These are phyloP conservation scores for Verbascum thapsus DNA, from an alignment of 257 asterid species.

Conservation along the genomic window DNA sequence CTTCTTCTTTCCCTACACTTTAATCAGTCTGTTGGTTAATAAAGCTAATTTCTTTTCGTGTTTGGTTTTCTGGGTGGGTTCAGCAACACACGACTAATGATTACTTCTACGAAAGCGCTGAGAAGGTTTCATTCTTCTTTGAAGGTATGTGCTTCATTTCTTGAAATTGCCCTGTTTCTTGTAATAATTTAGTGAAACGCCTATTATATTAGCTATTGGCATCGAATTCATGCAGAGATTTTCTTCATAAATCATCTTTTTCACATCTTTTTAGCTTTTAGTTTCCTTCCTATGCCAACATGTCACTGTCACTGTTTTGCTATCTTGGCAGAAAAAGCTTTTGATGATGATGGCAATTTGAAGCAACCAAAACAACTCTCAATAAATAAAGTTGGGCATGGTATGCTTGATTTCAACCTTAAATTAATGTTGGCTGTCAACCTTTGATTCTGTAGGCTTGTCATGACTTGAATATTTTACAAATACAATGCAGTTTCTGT, in stretches of 20 bases:
- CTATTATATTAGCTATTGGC: not conserved
- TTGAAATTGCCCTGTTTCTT: too few relatives aligned
- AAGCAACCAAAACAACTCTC: conserved; percentile 76
- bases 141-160: conserved; percentile 58
- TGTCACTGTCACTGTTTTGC: conserved; percentile 20
- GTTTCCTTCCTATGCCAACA: not conserved
- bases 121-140: conserved; percentile 88
- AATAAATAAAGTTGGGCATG: conserved; percentile 89
- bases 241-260: not conserved
- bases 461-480: not conserved
- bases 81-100: conserved; percentile 71
- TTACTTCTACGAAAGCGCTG: conserved; percentile 90
- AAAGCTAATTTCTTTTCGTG: conserved; percentile 9
- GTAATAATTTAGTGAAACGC: too few relatives aligned
- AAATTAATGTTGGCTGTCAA: not conserved
- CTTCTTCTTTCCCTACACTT: not conserved
- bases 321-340: conserved; percentile 65
- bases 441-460: not conserved
- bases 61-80: conserved; percentile 31
- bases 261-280: not conserved
- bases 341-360: conserved; percentile 64
- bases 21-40: not conserved
- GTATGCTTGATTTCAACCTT: conserved; percentile 37
- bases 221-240: not conserved
- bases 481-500: not conserved